Evolutionary conservation across 352 stramenopile species (phyloP), one percentile per base, ranked within the genome.

Genomic region (Aphanomyces stellatus): DNA sequence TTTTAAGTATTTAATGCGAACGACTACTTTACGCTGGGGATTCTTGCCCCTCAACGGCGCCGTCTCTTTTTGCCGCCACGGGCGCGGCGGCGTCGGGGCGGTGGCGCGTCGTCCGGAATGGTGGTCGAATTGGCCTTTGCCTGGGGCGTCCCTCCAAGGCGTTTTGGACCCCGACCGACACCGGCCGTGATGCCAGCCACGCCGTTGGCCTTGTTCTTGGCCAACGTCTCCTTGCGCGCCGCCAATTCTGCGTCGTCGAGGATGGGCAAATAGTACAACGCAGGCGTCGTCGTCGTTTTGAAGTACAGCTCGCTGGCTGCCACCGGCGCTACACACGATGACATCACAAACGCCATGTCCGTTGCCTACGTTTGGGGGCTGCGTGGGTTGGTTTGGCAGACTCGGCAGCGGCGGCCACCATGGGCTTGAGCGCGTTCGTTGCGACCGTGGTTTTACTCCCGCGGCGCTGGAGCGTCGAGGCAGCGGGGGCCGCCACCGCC

Each of bases 191-290:
- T n/a, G n/a, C n/a, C n/a, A n/a, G n/a, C n/a, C n/a, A n/a, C n/a
- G 56, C 76, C 60, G 37, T 81, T 76, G 15, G 62, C 70, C 60
- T 85, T 56, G 64, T 77, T 42, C 22, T 17, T 24, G n/a, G 17
- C 49, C 28, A 51, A 10, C 25, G 41, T 59, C 1, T 27, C 48
- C 13, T 53, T 37, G 28, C 60, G 60, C 17, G n/a, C 19, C 22
- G 60, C 24, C 22, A 92, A 76, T 72, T 91, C 74, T n/a, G n/a
- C n/a, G n/a, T 90, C 80, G 34, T 90, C 77, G 0, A 77, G 81
- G 19, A 90, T 68, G 25, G 87, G 83, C 46, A 93, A 68, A 69
- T 89, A 95, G 74, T 91, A 93, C 27, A 95, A 65, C 56, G 87
- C 76, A 11, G 87, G 87, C 62, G 88, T 88, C 28, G 82, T 83